phyloP scores from a whole-genome alignment of 352 stramenopile species.

The Globisporangium megalacanthum region DNA sequence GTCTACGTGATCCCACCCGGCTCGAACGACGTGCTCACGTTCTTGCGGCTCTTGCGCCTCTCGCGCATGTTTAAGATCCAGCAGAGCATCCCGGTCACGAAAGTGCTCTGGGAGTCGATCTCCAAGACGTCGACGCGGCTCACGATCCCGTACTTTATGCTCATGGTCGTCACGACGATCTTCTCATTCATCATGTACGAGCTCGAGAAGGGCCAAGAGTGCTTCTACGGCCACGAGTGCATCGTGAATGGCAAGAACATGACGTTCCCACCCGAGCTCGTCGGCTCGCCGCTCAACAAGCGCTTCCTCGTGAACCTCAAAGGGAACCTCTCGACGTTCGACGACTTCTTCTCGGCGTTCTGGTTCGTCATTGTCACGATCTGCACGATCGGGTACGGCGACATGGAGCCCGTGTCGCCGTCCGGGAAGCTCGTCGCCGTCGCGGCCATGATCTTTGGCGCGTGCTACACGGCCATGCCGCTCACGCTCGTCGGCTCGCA shows the following conservation, averaged over 20 bases:
- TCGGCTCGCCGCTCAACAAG: conserved; percentile 50
- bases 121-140: conserved; percentile 73
- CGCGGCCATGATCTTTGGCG: conserved; percentile 76
- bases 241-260: conserved; percentile 53
- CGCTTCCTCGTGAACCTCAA: conserved; percentile 70
- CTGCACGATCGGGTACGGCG: conserved; percentile 65
- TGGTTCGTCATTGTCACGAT: conserved; percentile 85
- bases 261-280: conserved; percentile 44
- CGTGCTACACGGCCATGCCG: conserved; percentile 78
- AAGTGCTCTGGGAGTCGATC: conserved; percentile 74
- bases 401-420: conserved; percentile 68
- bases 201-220: conserved; percentile 71
- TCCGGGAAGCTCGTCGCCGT: conserved; percentile 66
- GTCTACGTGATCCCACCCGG: conserved; percentile 67
- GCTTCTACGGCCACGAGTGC: conserved; percentile 66
- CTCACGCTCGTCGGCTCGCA: conserved; percentile 74
- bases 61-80: conserved; percentile 79
- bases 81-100: conserved; percentile 70
- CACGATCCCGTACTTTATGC: conserved; percentile 77
- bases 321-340: conserved; percentile 61
- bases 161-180: conserved; percentile 67
- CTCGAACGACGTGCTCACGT: conserved; percentile 56
- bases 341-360: conserved; percentile 79
- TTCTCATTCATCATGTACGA: conserved; percentile 79
- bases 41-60: conserved; percentile 49